Base-by-base conservation (phyloP, 345 rosid genomes). In the Leavenworthia alabamica region DNA sequence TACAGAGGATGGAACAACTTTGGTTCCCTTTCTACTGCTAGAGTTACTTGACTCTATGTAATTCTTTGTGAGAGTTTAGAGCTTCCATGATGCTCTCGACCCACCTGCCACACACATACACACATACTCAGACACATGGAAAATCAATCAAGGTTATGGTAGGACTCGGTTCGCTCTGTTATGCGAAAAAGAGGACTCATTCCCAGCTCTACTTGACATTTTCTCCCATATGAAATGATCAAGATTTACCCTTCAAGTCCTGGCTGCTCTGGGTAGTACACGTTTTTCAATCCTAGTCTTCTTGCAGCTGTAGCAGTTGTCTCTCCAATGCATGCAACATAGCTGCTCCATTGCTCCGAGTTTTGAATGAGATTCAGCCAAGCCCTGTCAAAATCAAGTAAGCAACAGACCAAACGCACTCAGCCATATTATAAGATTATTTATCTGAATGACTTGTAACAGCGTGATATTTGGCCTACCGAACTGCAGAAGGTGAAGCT, bases 251-350 rank as follows among this genome's bases (percentile, higher is more conserved):
- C 99, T 75, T 93, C 91, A 32, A 93, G 76, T 63, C 99, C 94
- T 45, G 97, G 99, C 33, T 75, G 75, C 10, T 61, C 75, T 24
- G 97, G 99, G 67, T 77, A 76, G 82, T 79, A 89, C 22, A 87
- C 89, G 60, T 78, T 80, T 75, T 67, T 72, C 62, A 89, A 68
- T 64, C 99, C 97, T 53, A 85, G 67, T 40, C 73, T 78, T 85
- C 70, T 82, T 44, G 97, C 96, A 68, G 86, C 96, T 13, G 77
- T 77, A 39, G 94, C 99, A 64, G 97, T 93, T 50, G 96, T 93
- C 80, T 93, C 97, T 39, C 99, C 99, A 23, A 93, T 89, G 62
- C 97, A 93, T 36, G 88, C 99, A 54, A 87, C 76, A 22, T 80
- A 81, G 70, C 82, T 82, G 70, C 64, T 67, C 85, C 93, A 85